These are phyloP conservation scores for Aegilops umbellulata DNA, from an alignment of 176 grass and related monocot genomes.

Conservation along the genomic window DNA sequence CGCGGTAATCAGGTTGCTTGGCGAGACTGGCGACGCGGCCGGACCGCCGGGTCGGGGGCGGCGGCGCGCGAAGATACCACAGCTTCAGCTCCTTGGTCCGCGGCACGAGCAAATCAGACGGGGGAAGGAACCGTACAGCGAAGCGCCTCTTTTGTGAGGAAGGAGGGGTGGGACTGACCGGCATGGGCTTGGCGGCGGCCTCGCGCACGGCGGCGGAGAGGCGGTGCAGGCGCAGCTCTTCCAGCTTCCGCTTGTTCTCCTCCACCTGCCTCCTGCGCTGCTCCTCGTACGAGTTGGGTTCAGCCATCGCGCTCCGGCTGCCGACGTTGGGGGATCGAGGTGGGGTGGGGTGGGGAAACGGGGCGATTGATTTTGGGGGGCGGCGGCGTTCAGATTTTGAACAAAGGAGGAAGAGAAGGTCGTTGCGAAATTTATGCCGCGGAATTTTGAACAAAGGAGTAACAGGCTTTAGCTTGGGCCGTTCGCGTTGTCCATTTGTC, in stretches of 20 bases:
- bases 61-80: constrained; percentile 27
- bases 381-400: neutral
- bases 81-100: constrained; percentile 48
- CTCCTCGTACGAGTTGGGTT: constrained; percentile 1
- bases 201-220: constrained; percentile 38
- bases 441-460: no score
- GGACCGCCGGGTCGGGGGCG: constrained; percentile 34
- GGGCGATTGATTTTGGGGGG: neutral
- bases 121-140: neutral
- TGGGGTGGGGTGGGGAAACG: neutral
- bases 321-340: neutral
- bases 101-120: neutral
- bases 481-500: no score
- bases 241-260: constrained; percentile 10
- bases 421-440: no score
- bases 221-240: neutral
- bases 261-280: constrained; percentile 3
- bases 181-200: constrained; percentile 49
- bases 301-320: constrained; percentile 23
- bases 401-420: neutral
- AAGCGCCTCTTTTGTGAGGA: neutral
- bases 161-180: constrained; percentile 18
- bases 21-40: constrained; percentile 46
- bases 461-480: no score
- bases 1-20: constrained; percentile 35